These are phyloP conservation scores for Excoecaria cochinchinensis DNA, from an alignment of 345 rosid genomes.

Conservation along the genomic window DNA sequence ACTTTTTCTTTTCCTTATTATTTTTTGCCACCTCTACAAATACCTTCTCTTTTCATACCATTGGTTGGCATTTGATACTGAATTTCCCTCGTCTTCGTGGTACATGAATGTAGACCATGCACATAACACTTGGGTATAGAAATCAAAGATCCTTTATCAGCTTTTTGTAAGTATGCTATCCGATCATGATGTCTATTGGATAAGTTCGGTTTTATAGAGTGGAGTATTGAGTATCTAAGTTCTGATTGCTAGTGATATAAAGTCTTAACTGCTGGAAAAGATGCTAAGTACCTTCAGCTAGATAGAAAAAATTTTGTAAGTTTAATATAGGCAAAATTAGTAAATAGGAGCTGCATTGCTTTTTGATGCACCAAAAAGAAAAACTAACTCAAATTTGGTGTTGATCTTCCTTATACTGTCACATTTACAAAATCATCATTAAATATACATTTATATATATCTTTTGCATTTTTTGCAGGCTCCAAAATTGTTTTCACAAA, in stretches of 20 bases:
- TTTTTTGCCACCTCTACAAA: neutral
- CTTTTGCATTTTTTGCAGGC: slow-evolving; percentile 40
- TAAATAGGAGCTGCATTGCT: neutral
- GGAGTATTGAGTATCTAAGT: neutral
- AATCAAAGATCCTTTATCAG: neutral
- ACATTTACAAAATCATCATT: neutral
- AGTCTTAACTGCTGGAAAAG: neutral
- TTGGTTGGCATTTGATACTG: neutral
- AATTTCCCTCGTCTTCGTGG: neutral
- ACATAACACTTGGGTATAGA: neutral
- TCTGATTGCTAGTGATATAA: neutral
- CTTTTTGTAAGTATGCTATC: neutral
- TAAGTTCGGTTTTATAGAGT: neutral
- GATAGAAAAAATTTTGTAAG: neutral
- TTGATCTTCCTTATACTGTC: neutral
- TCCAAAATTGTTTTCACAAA: slow-evolving; percentile 80
- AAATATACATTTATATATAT: slow-evolving; percentile 3
- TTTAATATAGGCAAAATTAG: neutral
- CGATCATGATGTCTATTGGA: neutral
- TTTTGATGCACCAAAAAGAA: too few species aligned
- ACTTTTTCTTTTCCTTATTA: neutral
- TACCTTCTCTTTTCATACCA: neutral
- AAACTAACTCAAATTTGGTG: neutral
- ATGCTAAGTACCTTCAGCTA: neutral
- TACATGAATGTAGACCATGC: neutral